phyloP scores from a whole-genome alignment of 495 filamentous ascomycete genomes.

The Cercophora newfieldiana region DNA sequence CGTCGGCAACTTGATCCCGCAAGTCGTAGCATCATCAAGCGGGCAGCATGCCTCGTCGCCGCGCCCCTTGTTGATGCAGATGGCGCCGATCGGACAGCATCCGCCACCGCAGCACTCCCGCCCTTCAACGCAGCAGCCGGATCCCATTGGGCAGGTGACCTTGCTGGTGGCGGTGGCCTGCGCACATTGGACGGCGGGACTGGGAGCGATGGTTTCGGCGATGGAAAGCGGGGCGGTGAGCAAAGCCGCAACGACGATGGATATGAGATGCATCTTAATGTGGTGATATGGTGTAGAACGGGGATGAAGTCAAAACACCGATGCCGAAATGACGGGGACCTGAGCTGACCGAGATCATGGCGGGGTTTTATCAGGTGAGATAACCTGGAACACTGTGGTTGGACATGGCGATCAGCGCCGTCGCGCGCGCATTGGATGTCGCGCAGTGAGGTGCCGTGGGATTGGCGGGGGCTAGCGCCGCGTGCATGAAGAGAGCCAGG shows the following conservation, averaged over 20 bases:
- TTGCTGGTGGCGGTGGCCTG: not conserved
- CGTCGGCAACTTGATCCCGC: conserved; percentile 2
- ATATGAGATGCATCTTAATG: not conserved
- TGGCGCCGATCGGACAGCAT: conserved; percentile 1
- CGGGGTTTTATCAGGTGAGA: not conserved
- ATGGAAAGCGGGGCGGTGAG: not conserved
- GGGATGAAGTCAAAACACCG: not conserved
- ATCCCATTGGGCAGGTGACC: not conserved
- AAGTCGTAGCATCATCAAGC: conserved; percentile 6
- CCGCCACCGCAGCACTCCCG: conserved; percentile 13
- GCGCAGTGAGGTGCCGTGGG: not conserved
- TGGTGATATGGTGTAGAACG: not conserved
- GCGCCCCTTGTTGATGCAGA: conserved; percentile 11
- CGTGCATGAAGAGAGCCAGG: not conserved
- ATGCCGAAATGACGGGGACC: not conserved
- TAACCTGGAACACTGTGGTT: not conserved
- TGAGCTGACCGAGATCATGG: not conserved
- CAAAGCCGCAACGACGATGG: not conserved
- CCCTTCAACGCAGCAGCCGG: conserved; percentile 3
- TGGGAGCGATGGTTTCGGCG: not conserved
- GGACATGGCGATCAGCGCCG: no score
- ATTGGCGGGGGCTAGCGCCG: not conserved
- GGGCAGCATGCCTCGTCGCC: conserved; percentile 11
- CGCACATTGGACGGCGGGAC: not conserved
- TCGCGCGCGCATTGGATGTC: not conserved